A percentile compares a stretch with the other conserved stretches of the same genome.
These are phyloP conservation scores for Tylopilus rubrobrunneus DNA, from an alignment of 768 basidiomycete genomes.

Conservation along the genomic window DNA sequence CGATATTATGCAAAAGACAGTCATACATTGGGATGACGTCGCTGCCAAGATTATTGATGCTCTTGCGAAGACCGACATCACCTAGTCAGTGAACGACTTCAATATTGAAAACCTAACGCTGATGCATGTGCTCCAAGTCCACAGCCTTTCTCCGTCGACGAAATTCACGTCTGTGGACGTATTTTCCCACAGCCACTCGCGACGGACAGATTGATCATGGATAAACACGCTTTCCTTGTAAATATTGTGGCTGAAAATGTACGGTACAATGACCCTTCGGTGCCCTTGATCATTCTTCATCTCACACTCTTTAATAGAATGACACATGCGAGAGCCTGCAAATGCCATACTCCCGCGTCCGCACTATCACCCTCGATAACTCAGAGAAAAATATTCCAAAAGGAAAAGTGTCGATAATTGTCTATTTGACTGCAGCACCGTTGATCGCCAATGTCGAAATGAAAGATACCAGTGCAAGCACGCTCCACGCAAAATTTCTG, in stretches of 20 bases:
- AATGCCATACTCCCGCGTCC: conserved; percentile 37
- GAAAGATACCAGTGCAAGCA: conserved; percentile 18
- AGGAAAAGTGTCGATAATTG: conserved; percentile 25
- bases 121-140: conserved; percentile 39
- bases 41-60: conserved; percentile 43
- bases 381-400: conserved; percentile 18
- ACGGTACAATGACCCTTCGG: neutral
- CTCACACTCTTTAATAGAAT: conserved; percentile 32
- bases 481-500: conserved; percentile 34
- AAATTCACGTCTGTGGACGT: conserved; percentile 36
- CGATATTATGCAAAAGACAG: conserved; percentile 38
- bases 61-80: conserved; percentile 42
- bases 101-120: neutral
- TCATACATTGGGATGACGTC: conserved; percentile 51
- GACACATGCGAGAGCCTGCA: conserved; percentile 51
- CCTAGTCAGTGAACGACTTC: conserved; percentile 40
- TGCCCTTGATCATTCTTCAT: neutral
- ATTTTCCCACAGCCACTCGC: conserved; percentile 34
- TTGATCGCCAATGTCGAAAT: conserved; percentile 31
- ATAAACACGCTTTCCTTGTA: conserved; percentile 46
- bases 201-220: conserved; percentile 48
- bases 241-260: conserved; percentile 38
- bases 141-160: conserved; percentile 49
- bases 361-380: conserved; percentile 23
- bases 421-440: conserved; percentile 37